Evolutionary conservation across 176 grass and related monocot genomes (phyloP).

Genomic region (Hsuehochloa calcarea): DNA sequence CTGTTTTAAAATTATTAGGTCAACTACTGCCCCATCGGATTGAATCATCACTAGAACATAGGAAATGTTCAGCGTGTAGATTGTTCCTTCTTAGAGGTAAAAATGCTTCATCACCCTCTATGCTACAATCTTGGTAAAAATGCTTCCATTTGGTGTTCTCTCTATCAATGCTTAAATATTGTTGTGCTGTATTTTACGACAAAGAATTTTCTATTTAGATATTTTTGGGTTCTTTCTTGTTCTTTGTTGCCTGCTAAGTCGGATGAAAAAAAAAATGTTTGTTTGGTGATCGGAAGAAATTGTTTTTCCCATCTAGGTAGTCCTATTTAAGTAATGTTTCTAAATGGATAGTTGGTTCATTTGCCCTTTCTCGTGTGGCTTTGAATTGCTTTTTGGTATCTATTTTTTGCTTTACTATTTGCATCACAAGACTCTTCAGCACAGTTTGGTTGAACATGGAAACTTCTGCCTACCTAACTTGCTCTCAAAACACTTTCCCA

Average conservation of each 20-base stretch:
- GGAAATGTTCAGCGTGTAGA: neutral
- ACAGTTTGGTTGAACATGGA: neutral
- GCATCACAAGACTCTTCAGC: neutral
- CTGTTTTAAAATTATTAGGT: slow-evolving; percentile 4
- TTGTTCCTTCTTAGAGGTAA: slow-evolving; percentile 6
- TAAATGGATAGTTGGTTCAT: slow-evolving; percentile 9
- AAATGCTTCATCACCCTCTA: neutral
- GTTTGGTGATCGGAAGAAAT: neutral
- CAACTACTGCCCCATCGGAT: slow-evolving; percentile 38
- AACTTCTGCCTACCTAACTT: slow-evolving; percentile 22
- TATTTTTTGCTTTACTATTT: neutral
- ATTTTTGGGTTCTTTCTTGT: neutral
- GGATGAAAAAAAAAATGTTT: neutral
- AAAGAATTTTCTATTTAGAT: neutral
- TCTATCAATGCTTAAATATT: neutral
- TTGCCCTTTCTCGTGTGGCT: neutral
- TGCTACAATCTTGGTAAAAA: neutral
- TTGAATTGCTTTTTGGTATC: neutral
- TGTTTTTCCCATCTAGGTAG: slow-evolving; percentile 25
- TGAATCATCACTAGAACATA: neutral
- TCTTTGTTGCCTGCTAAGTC: neutral
- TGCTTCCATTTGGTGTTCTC: neutral
- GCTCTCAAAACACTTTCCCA: slow-evolving; percentile 18
- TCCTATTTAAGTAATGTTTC: slow-evolving; percentile 25
- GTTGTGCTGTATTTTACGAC: neutral